phyloP scores from a whole-genome alignment of 2,329 filamentous ascomycete genomes.

The Dothideomycetes sp. region DNA sequence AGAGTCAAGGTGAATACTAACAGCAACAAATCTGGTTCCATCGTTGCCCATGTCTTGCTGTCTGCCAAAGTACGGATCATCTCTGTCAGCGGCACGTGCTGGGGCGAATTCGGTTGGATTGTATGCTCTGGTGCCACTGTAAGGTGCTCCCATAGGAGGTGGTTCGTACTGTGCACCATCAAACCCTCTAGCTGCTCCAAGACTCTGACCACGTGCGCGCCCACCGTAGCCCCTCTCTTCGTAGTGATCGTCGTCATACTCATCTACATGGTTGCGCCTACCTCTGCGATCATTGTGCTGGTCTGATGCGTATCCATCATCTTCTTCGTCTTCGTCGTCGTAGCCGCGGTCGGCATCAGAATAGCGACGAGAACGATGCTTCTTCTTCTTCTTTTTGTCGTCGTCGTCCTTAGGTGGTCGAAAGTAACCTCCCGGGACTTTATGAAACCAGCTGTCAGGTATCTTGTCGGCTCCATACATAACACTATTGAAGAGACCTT shows the following conservation, averaged over 20 bases:
- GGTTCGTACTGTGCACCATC: neutral
- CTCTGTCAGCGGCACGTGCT: neutral
- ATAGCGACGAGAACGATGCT: conserved; percentile 7
- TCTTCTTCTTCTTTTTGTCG: conserved; percentile 11
- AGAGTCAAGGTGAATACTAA: neutral
- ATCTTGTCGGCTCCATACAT: conserved; percentile 21
- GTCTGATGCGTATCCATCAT: conserved; percentile 2
- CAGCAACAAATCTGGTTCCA: neutral
- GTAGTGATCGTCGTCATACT: neutral
- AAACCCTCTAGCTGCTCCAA: neutral
- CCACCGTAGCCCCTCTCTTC: neutral
- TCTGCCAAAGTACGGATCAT: neutral
- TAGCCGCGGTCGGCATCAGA: conserved; percentile 13
- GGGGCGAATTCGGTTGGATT: conserved; percentile 7
- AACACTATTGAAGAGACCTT: conserved; percentile 10
- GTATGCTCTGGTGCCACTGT: conserved; percentile 2
- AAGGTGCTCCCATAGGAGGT: neutral
- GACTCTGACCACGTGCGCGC: neutral
- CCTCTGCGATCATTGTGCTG: conserved; percentile 4
- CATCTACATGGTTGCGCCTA: conserved; percentile 2
- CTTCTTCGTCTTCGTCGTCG: conserved; percentile 15
- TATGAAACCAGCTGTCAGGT: conserved; percentile 26
- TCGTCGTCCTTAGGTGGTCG: conserved; percentile 19
- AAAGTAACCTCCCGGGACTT: too few relatives aligned
- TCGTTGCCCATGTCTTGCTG: neutral